Percentiles rank a stretch among this genome's conserved stretches.
These are phyloP conservation scores for Aristolochia contorta DNA, from an alignment of 164 flowering plant species.

Conservation along the genomic window DNA sequence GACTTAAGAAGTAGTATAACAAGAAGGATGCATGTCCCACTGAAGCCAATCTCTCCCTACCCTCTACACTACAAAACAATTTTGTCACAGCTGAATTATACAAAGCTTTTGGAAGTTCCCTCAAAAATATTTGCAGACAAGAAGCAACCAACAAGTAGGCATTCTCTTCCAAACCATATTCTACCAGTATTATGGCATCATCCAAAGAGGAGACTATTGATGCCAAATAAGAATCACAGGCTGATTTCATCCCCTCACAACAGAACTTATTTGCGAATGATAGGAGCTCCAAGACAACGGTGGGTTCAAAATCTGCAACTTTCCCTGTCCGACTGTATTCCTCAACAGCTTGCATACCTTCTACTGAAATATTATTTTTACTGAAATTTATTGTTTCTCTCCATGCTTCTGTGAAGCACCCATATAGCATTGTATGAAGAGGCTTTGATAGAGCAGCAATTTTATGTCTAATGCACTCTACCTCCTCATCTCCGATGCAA, in stretches of 20 bases:
- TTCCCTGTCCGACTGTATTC: conserved; percentile 46
- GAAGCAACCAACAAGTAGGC: conserved; percentile 57
- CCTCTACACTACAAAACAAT: conserved; percentile 44
- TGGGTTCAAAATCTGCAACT: conserved; percentile 27
- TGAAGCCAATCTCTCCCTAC: conserved; percentile 34
- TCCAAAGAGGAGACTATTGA: conserved; percentile 39
- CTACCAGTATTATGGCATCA: conserved; percentile 50
- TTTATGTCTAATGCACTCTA: conserved; percentile 38
- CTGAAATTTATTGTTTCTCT: conserved; percentile 49
- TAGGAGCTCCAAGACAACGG: conserved; percentile 60
- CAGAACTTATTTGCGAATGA: conserved; percentile 62
- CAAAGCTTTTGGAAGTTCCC: conserved; percentile 61
- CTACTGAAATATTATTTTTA: conserved; percentile 40
- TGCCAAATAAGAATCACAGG: conserved; percentile 57
- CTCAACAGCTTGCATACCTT: conserved; percentile 60
- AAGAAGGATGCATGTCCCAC: conserved; percentile 60
- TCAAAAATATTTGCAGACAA: conserved; percentile 64
- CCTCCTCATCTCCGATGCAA: conserved; percentile 43
- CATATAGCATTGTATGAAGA: conserved; percentile 55
- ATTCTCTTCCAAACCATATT: conserved; percentile 66
- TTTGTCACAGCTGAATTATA: conserved; percentile 30
- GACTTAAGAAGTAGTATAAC: conserved; percentile 64
- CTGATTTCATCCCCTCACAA: conserved; percentile 67
- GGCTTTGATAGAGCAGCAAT: conserved; percentile 63
- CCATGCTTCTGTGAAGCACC: conserved; percentile 48